These are phyloP conservation scores for Ulvella scutata DNA, from an alignment of 139 green algal genomes.

Conservation along the genomic window DNA sequence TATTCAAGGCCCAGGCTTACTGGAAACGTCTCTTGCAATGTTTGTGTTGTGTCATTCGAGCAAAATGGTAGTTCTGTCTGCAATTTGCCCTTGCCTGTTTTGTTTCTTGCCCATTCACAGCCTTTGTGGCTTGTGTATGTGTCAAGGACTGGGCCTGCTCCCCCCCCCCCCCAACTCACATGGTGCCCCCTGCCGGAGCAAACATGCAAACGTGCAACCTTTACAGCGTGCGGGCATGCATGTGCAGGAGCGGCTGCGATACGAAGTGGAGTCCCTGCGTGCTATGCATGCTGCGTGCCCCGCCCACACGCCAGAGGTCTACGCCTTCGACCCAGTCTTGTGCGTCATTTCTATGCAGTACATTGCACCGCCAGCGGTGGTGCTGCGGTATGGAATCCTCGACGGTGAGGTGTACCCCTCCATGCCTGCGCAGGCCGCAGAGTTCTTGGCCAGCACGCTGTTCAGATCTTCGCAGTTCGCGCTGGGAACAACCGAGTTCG, in stretches of 20 bases:
- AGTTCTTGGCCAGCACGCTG: conserved; percentile 64
- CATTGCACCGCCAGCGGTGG: conserved; percentile 64
- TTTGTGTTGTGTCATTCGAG: too few relatives aligned
- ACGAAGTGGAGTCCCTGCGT: conserved; percentile 51
- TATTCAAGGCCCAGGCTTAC: too few relatives aligned
- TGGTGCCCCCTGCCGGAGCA: too few relatives aligned
- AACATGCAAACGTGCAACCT: too few relatives aligned
- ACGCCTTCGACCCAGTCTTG: conserved; percentile 34
- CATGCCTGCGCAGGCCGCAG: conserved; percentile 49
- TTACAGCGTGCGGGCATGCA: too few relatives aligned
- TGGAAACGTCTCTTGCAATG: too few relatives aligned
- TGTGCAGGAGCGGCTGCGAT: conserved; percentile 42
- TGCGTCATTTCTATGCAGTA: conserved; percentile 72
- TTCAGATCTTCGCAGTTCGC: conserved; percentile 74
- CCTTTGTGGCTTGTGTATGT: not conserved
- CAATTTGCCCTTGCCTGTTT: too few relatives aligned
- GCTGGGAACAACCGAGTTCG: conserved; percentile 36
- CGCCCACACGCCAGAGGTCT: conserved; percentile 60
- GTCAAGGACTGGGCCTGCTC: not conserved
- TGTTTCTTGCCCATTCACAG: not conserved
- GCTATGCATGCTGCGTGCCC: conserved; percentile 42
- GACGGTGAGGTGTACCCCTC: conserved; percentile 46
- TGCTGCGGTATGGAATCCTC: conserved; percentile 61
- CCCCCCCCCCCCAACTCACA: too few relatives aligned
- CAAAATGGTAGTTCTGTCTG: too few relatives aligned